These are phyloP conservation scores for Citrus medica DNA, from an alignment of 345 rosid genomes.

Conservation along the genomic window DNA sequence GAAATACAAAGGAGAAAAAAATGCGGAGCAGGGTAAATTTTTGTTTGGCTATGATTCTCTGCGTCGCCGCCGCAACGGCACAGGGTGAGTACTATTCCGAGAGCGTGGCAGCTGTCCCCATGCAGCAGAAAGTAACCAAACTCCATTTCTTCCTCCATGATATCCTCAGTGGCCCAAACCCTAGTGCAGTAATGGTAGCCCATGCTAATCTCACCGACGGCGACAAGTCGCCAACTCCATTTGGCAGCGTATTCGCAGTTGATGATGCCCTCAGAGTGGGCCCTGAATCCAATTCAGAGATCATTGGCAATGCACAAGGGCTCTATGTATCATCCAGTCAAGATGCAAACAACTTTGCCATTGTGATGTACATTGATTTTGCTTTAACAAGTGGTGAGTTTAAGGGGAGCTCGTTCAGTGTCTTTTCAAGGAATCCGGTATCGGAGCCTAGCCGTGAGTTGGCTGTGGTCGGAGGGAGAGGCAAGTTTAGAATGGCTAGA, in stretches of 20 bases:
- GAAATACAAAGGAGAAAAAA: background rate
- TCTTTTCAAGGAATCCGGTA: conserved; percentile 44
- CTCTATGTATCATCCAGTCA: conserved; percentile 32
- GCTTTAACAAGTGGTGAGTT: conserved; percentile 35
- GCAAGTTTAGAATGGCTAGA: conserved; percentile 42
- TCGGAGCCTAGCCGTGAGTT: conserved; percentile 32
- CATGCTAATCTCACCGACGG: conserved; percentile 20
- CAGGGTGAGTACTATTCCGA: conserved; percentile 6
- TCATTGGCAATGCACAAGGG: conserved; percentile 43
- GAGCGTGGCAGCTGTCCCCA: conserved; percentile 1
- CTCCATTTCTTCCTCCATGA: conserved; percentile 74
- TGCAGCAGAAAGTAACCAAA: conserved; percentile 36
- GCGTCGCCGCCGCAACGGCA: background rate
- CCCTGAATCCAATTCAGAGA: conserved; percentile 25
- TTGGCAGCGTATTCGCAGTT: conserved; percentile 35
- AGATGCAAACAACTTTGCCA: conserved; percentile 6
- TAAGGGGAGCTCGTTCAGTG: conserved; percentile 45
- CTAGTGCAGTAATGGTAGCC: conserved; percentile 52
- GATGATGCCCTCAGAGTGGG: conserved; percentile 46
- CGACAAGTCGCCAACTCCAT: conserved; percentile 43
- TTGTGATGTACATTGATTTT: conserved; percentile 38
- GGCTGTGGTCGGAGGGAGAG: conserved; percentile 53
- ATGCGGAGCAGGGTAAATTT: background rate
- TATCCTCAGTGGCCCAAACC: conserved; percentile 49
- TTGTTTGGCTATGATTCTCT: background rate